Conservation (phyloP, 2,329 filamentous ascomycete genomes). For the Aspergillus sojae region DNA sequence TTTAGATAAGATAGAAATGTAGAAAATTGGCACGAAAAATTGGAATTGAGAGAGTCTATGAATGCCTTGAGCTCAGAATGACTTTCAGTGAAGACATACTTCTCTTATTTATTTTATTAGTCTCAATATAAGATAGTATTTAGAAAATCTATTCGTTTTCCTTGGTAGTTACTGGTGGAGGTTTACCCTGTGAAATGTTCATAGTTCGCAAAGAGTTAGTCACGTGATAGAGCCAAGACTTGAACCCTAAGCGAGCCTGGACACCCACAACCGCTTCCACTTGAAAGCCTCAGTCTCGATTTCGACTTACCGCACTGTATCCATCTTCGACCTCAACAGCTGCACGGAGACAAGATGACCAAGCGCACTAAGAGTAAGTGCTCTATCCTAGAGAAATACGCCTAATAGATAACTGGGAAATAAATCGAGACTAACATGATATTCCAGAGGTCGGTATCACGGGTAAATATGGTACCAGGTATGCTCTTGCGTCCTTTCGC, state of each 20-base stretch:
- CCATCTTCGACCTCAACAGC: slow-evolving; percentile 42
- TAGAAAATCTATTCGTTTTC: background rate
- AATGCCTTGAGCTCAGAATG: background rate
- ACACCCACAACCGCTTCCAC: slow-evolving; percentile 38
- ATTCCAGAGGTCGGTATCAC: slow-evolving; percentile 85
- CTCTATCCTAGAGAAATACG: background rate
- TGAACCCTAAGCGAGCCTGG: slow-evolving; percentile 42
- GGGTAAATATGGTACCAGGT: slow-evolving; percentile 98
- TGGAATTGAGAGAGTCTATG: background rate
- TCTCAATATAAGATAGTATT: background rate
- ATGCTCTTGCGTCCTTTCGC: slow-evolving; percentile 50
- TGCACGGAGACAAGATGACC: slow-evolving; percentile 71
- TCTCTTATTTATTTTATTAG: background rate
- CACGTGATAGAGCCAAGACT: slow-evolving; percentile 36
- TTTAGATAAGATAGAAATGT: background rate
- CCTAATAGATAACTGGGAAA: background rate
- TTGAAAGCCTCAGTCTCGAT: slow-evolving; percentile 37
- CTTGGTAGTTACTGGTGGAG: background rate
- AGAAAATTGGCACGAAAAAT: background rate
- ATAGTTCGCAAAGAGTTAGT: background rate
- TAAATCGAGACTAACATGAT: slow-evolving; percentile 29
- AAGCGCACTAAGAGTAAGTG: slow-evolving; percentile 82
- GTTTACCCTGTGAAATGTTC: background rate
- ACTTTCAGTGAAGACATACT: background rate
- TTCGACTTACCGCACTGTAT: slow-evolving; percentile 37